Evolutionary conservation across 2,329 filamentous ascomycete genomes (phyloP).

Genomic region (Aspergillus sp.): DNA sequence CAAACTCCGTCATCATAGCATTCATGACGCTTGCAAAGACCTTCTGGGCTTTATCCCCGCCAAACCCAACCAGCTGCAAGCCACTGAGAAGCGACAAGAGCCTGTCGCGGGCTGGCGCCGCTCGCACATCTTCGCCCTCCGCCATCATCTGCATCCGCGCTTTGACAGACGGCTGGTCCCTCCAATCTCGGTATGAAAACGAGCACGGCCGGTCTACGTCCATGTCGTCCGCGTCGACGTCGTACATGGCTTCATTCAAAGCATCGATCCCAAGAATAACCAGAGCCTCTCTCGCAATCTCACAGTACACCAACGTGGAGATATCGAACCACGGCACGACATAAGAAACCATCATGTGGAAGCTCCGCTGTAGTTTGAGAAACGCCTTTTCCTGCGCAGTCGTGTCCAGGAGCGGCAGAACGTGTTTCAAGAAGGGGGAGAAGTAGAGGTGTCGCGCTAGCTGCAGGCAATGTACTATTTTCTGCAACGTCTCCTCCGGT

Average conservation of each 20-base stretch:
- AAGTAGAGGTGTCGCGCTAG: slow-evolving; percentile 30
- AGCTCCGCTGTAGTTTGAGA: slow-evolving; percentile 31
- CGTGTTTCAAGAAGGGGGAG: slow-evolving; percentile 24
- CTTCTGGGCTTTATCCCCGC: slow-evolving; percentile 45
- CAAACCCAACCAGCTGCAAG: slow-evolving; percentile 46
- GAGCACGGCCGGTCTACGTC: slow-evolving; percentile 29
- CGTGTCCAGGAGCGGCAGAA: slow-evolving; percentile 20
- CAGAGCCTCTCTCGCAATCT: slow-evolving; percentile 37
- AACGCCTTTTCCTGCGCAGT: slow-evolving; percentile 20
- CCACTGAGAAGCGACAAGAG: slow-evolving; percentile 34
- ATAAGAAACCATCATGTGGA: slow-evolving; percentile 41
- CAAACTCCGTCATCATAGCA: slow-evolving; percentile 47
- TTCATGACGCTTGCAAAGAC: slow-evolving; percentile 52
- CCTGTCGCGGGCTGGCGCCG: slow-evolving; percentile 23
- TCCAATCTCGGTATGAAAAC: slow-evolving; percentile 31
- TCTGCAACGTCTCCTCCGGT: slow-evolving; percentile 18
- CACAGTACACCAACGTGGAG: slow-evolving; percentile 35
- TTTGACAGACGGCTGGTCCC: slow-evolving; percentile 20
- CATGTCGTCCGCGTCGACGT: slow-evolving; percentile 24
- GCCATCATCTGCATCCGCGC: slow-evolving; percentile 23
- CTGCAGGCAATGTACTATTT: slow-evolving; percentile 26
- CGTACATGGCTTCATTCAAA: slow-evolving; percentile 13
- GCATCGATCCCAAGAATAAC: slow-evolving; percentile 33
- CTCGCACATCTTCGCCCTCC: slow-evolving; percentile 19
- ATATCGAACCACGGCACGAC: slow-evolving; percentile 35